Percentiles rank a stretch among this genome's conserved stretches.
Evolutionary conservation across 768 basidiomycete species (phyloP).

Genomic region (Fibroporia radiculosa): DNA sequence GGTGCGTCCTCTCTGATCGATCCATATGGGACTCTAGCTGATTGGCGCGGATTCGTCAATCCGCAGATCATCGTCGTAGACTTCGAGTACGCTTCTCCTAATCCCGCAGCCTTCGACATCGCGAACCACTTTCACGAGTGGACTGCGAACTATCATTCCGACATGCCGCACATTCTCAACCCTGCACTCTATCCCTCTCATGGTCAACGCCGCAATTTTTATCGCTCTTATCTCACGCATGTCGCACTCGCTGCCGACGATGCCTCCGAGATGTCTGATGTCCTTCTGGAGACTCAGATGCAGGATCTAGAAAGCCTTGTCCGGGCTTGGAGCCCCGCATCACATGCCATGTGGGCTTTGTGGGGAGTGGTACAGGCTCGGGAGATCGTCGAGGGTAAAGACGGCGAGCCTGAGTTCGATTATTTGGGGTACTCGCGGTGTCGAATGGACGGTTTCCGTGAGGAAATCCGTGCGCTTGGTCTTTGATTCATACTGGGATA

Average conservation of each 20-base stretch:
- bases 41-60: background rate
- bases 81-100: constrained; percentile 93
- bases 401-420: constrained; percentile 74
- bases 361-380: constrained; percentile 93
- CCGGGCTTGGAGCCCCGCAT: constrained; percentile 80
- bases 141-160: constrained; percentile 82
- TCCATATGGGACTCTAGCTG: background rate
- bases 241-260: constrained; percentile 18
- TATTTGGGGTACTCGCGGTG: constrained; percentile 76
- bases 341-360: constrained; percentile 87
- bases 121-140: constrained; percentile 98
- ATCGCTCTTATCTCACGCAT: constrained; percentile 70
- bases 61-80: constrained; percentile 87
- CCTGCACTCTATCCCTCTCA: constrained; percentile 61
- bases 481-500: too few species aligned
- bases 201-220: constrained; percentile 76
- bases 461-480: constrained; percentile 43
- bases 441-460: constrained; percentile 57
- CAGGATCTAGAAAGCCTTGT: constrained; percentile 71
- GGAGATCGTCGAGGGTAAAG: constrained; percentile 56
- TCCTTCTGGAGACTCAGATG: constrained; percentile 36
- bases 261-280: constrained; percentile 11
- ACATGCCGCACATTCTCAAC: constrained; percentile 60
- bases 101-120: constrained; percentile 91
- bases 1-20: constrained; percentile 30